Evolutionary conservation across 23 red algal species (phyloP).

Genomic region (Cyanidiococcus yangmingshanensis): DNA sequence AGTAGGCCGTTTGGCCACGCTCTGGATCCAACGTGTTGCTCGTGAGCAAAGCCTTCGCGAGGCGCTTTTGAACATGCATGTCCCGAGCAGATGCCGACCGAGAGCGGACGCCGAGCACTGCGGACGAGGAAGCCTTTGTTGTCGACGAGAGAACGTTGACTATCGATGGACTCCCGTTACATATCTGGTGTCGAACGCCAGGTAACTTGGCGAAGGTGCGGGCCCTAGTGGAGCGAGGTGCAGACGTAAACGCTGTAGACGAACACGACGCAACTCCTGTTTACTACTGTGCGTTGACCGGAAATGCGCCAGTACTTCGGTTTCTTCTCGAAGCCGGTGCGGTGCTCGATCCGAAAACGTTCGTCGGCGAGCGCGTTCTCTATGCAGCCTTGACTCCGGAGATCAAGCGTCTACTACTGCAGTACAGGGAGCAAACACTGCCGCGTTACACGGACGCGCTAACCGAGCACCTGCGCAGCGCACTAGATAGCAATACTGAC

Average conservation of each 20-base stretch:
- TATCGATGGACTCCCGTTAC: background rate
- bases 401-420: conserved; percentile 2
- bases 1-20: too few relatives aligned
- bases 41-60: too few relatives aligned
- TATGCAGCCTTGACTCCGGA: conserved; percentile 13
- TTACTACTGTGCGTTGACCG: conserved; percentile 3
- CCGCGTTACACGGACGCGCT: background rate
- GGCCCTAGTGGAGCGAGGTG: background rate
- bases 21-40: too few relatives aligned
- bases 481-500: background rate
- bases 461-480: background rate
- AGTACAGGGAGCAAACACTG: conserved; percentile 2
- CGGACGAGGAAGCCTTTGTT: background rate
- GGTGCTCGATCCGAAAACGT: background rate
- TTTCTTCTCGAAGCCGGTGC: conserved; percentile 13
- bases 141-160: background rate
- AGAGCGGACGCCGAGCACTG: background rate
- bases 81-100: background rate
- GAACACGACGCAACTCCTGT: conserved; percentile 16
- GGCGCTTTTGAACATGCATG: background rate
- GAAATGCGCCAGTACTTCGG: conserved; percentile 3
- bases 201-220: background rate
- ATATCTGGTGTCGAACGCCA: background rate
- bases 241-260: conserved; percentile 13
- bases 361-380: conserved; percentile 15